Base-by-base conservation (phyloP, 2,329 filamentous ascomycete species). In the Pseudonectria foliicola region DNA sequence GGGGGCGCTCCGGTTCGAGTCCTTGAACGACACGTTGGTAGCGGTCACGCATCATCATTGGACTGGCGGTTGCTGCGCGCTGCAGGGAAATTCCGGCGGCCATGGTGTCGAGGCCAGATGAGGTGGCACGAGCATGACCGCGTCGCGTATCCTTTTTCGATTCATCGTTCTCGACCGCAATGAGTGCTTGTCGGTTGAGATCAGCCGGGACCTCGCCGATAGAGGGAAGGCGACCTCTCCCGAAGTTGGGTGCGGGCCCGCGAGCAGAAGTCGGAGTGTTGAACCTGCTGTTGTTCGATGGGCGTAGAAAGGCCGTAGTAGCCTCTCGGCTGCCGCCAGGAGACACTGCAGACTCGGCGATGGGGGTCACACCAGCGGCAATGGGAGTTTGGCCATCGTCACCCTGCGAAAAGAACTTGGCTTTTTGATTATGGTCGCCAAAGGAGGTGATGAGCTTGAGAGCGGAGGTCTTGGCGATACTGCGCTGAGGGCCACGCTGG, bases 391-490 rank as follows among this genome's bases (percentile, higher is more conserved):
- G 68, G 7, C 74, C 74, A 25, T 70, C 73, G 32, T 80, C 76
- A 6, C 59, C 63, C 26, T 65, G 57, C 1, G 67, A 64, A 47
- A 80, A 77, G 61, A 85, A 79, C 59, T 77, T 79, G 34, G 80
- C 76, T 42, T 81, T 80, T 14, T 68, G 66, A 4, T 63, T 64
- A 29, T 69, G 68, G 31, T 80, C 76, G 7, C 79, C 83, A 52
- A 98, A 96, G 0, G 84, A 82, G 0, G 92, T 96, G 50, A 96
- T 93, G 2, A 96, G 74, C 58, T 93, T 95, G 40, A 96, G 67
- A 0, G 90, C 79, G 8, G 87, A 85, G 18, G 82, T 81, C 64
- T 93, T 93, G 10, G 81, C 78, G 33, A 86, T 77, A 62, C 73
- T 73, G 44, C 73, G 65, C 55, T 75, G 69, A 34, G 76, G 73